These are phyloP conservation scores for Darksidea phi DNA, from an alignment of 495 filamentous ascomycete genomes.

Conservation along the genomic window DNA sequence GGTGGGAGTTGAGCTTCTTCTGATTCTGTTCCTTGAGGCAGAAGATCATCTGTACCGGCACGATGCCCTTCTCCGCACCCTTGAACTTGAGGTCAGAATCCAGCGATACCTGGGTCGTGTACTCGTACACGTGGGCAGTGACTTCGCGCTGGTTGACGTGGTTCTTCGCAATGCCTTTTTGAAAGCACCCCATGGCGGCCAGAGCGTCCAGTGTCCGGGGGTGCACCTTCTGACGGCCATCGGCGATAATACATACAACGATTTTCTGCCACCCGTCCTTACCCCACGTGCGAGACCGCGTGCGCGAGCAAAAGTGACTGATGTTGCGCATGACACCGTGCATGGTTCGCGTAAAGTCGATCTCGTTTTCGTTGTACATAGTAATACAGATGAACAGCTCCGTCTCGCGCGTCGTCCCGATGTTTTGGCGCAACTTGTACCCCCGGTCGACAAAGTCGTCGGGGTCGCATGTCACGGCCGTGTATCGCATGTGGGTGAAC, in stretches of 20 bases:
- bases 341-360: slow-evolving; percentile 95
- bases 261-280: slow-evolving; percentile 99
- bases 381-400: slow-evolving; percentile 97
- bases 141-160: slow-evolving; percentile 87
- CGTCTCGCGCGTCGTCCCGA: slow-evolving; percentile 88
- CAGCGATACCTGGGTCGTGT: slow-evolving; percentile 95
- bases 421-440: slow-evolving; percentile 95
- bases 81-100: slow-evolving; percentile 97
- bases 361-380: slow-evolving; percentile 99
- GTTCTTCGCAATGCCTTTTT: slow-evolving; percentile 98
- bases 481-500: slow-evolving; percentile 99
- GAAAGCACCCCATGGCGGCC: slow-evolving; percentile 97
- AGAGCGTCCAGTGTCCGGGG: slow-evolving; percentile 92
- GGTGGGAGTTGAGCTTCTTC: slow-evolving; percentile 97
- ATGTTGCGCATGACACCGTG: slow-evolving; percentile 99
- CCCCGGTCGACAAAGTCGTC: slow-evolving; percentile 86
- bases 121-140: slow-evolving; percentile 94
- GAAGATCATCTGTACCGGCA: slow-evolving; percentile 98
- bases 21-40: slow-evolving; percentile 97
- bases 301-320: slow-evolving; percentile 88
- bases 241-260: slow-evolving; percentile 92
- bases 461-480: slow-evolving; percentile 97
- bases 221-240: slow-evolving; percentile 92
- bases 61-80: slow-evolving; percentile 97
- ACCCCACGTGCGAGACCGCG: slow-evolving; percentile 92